These are phyloP conservation scores for Dothistroma septosporum DNA, from an alignment of 2,329 filamentous ascomycete genomes.

Conservation along the genomic window DNA sequence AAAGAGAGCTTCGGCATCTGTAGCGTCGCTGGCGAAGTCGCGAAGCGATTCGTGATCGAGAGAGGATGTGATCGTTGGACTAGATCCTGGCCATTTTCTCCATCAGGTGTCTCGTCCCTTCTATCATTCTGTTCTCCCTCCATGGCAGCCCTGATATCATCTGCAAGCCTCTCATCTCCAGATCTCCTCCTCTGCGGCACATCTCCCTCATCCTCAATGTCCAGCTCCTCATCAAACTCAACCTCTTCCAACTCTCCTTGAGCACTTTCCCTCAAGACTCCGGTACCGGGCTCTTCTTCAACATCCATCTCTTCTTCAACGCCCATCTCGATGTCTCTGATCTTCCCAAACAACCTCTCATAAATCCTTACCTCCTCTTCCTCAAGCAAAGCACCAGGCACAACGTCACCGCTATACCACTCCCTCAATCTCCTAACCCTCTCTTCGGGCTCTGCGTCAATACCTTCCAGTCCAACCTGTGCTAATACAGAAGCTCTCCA, in stretches of 20 bases:
- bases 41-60: slow-evolving; percentile 69
- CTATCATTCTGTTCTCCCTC: slow-evolving; percentile 48
- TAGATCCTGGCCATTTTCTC: slow-evolving; percentile 36
- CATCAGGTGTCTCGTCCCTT: slow-evolving; percentile 58
- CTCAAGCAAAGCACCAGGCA: slow-evolving; percentile 68
- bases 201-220: slow-evolving; percentile 6
- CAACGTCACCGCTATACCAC: slow-evolving; percentile 52
- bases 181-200: slow-evolving; percentile 30
- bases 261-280: slow-evolving; percentile 50
- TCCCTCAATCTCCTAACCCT: slow-evolving; percentile 16
- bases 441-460: slow-evolving; percentile 11
- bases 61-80: slow-evolving; percentile 65
- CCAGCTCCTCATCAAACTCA: slow-evolving; percentile 42
- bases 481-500: slow-evolving; percentile 20
- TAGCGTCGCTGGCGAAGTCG: slow-evolving; percentile 68
- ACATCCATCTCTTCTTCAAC: slow-evolving; percentile 37
- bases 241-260: slow-evolving; percentile 56
- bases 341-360: slow-evolving; percentile 74
- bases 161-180: slow-evolving; percentile 27
- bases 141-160: slow-evolving; percentile 30
- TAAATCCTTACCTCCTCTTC: slow-evolving; percentile 71
- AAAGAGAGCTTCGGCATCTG: slow-evolving; percentile 68
- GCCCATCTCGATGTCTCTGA: slow-evolving; percentile 41
- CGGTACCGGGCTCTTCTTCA: slow-evolving; percentile 34
- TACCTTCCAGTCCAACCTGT: slow-evolving; percentile 11